Conservation (phyloP, 73 alveolate genomes). For the Durusdinium trenchii region DNA sequence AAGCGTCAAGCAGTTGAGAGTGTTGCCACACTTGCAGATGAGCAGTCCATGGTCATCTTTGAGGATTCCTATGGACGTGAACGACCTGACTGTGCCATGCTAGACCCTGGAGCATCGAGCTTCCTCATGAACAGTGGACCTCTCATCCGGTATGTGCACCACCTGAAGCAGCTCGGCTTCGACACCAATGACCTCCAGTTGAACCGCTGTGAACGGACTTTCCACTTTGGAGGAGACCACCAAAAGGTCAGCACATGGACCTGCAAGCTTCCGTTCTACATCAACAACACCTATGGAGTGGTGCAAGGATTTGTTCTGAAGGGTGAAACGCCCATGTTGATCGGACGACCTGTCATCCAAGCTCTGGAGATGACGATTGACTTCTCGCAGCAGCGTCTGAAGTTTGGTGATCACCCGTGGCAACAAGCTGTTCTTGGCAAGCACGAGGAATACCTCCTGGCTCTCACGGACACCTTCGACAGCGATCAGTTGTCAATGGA, state of each 20-base stretch:
- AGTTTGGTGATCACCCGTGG: too few relatives aligned
- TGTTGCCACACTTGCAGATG: background rate
- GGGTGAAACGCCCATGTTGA: too few relatives aligned
- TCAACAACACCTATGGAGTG: too few relatives aligned
- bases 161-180: background rate
- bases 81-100: slow-evolving; percentile 6
- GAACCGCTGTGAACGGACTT: background rate
- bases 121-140: background rate
- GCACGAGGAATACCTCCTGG: too few relatives aligned
- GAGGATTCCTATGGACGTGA: background rate
- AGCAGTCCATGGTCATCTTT: background rate
- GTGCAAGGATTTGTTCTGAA: too few relatives aligned
- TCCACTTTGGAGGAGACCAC: slow-evolving; percentile 5
- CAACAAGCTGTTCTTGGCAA: too few relatives aligned
- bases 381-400: too few relatives aligned
- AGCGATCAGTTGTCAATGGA: too few relatives aligned
- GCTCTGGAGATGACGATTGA: too few relatives aligned
- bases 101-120: background rate
- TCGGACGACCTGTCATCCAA: too few relatives aligned
- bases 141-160: background rate
- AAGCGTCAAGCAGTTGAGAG: background rate
- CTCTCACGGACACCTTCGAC: too few relatives aligned
- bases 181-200: background rate
- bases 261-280: background rate
- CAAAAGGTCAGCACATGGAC: background rate